phyloP scores from a whole-genome alignment of 495 filamentous ascomycete genomes.

The Glarea lozoyensis region DNA sequence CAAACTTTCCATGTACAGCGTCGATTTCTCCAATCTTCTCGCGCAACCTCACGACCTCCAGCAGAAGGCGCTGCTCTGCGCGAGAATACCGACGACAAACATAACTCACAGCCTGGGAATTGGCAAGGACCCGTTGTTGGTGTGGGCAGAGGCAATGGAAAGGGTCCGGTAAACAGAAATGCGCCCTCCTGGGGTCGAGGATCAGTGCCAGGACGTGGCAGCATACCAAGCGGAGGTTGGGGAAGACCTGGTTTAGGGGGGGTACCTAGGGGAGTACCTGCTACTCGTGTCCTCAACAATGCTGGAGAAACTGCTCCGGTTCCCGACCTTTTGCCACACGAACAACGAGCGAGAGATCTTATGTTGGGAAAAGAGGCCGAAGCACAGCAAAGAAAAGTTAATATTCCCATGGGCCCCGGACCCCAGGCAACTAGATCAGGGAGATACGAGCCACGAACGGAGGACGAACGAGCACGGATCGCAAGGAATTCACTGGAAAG shows the following conservation, averaged over 20 bases:
- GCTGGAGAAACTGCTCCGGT: neutral
- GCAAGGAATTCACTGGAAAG: neutral
- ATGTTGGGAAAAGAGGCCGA: conserved; percentile 5
- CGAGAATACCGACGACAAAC: conserved; percentile 5
- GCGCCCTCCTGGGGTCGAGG: neutral
- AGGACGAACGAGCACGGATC: neutral
- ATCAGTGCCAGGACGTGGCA: neutral
- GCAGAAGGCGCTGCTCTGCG: conserved; percentile 7
- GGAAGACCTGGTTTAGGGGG: neutral
- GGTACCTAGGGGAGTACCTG: neutral
- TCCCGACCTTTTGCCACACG: conserved; percentile 15
- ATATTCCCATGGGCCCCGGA: conserved; percentile 9
- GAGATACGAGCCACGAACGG: conserved; percentile 6
- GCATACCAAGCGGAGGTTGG: neutral
- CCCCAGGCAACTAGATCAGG: conserved; percentile 16
- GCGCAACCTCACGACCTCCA: conserved; percentile 9
- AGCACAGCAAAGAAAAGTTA: neutral
- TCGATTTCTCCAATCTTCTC: conserved; percentile 18
- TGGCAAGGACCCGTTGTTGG: conserved; percentile 1
- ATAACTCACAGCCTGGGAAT: neutral
- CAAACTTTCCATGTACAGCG: conserved; percentile 15
- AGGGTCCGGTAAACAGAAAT: neutral
- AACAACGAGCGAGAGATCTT: conserved; percentile 14
- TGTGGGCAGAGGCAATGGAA: neutral
- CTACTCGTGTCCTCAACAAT: neutral